A percentile compares a stretch with the other conserved stretches of the same genome.
Evolutionary conservation across 2,329 filamentous ascomycete genomes (phyloP).

Genomic region (Amphichorda felina): DNA sequence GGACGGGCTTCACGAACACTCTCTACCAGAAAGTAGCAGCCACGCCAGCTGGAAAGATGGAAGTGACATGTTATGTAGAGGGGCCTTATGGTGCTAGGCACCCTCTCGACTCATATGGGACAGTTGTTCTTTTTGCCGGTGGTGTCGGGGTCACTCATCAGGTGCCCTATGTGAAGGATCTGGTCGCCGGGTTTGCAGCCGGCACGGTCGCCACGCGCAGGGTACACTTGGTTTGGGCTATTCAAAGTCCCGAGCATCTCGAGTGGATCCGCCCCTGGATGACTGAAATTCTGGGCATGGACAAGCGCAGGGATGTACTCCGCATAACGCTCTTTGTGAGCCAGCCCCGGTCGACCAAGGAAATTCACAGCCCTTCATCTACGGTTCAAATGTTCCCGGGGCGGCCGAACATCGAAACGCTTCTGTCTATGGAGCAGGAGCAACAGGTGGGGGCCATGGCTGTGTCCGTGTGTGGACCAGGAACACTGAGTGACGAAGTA

Average conservation of each 20-base stretch:
- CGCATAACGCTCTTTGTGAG: slow-evolving; percentile 72
- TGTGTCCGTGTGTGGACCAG: slow-evolving; percentile 64
- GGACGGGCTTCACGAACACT: slow-evolving; percentile 60
- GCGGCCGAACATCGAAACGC: slow-evolving; percentile 59
- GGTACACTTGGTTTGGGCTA: slow-evolving; percentile 66
- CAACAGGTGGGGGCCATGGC: slow-evolving; percentile 63
- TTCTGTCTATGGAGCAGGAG: slow-evolving; percentile 64
- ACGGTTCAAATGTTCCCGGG: slow-evolving; percentile 81
- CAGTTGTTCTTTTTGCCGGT: slow-evolving; percentile 66
- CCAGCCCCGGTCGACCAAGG: slow-evolving; percentile 62
- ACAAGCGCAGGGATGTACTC: slow-evolving; percentile 59
- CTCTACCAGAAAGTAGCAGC: slow-evolving; percentile 57
- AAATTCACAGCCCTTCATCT: slow-evolving; percentile 65
- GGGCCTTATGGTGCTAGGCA: slow-evolving; percentile 69
- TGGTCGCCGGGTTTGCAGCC: slow-evolving; percentile 56
- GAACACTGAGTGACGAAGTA: slow-evolving; percentile 64
- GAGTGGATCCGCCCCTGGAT: slow-evolving; percentile 81
- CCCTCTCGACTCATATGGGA: slow-evolving; percentile 63
- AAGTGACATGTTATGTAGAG: slow-evolving; percentile 57
- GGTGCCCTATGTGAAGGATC: slow-evolving; percentile 61
- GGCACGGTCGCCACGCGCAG: slow-evolving; percentile 61
- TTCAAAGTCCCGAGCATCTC: slow-evolving; percentile 67
- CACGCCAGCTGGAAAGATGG: slow-evolving; percentile 47
- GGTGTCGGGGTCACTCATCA: slow-evolving; percentile 75
- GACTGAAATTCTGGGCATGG: slow-evolving; percentile 68